phyloP scores from a whole-genome alignment of 192 early-diverging fungal genomes.

The Dissophora globulifera region DNA sequence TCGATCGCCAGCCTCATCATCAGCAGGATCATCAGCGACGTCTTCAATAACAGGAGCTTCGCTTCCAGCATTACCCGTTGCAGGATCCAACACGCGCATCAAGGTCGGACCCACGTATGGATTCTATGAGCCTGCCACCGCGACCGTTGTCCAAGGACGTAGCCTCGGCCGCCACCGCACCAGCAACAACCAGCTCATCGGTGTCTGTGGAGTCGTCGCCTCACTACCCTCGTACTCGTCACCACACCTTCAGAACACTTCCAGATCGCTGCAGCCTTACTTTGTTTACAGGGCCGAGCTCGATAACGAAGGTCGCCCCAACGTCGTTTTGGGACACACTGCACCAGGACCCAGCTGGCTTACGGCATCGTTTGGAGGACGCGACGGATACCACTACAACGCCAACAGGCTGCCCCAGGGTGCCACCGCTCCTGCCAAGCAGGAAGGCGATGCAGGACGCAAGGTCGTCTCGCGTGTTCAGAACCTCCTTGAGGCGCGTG shows the following conservation, averaged over 20 bases:
- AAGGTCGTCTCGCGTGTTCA: constrained; percentile 42
- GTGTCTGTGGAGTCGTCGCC: constrained; percentile 73
- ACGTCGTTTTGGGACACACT: constrained; percentile 40
- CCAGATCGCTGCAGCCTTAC: constrained; percentile 62
- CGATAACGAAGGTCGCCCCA: constrained; percentile 60
- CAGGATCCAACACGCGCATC: constrained; percentile 37
- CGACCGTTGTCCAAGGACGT: constrained; percentile 71
- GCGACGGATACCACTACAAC: constrained; percentile 6
- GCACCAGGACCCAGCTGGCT: constrained; percentile 20
- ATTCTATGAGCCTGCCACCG: constrained; percentile 42
- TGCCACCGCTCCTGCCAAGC: not conserved
- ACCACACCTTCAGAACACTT: constrained; percentile 52
- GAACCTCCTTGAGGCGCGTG: constrained; percentile 23
- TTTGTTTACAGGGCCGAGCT: constrained; percentile 70
- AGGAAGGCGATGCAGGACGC: constrained; percentile 3
- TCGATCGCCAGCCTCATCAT: constrained; percentile 51
- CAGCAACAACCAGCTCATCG: constrained; percentile 59
- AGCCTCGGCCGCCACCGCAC: constrained; percentile 58
- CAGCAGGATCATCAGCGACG: too few relatives aligned
- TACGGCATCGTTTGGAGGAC: not conserved
- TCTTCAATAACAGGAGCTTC: constrained; percentile 20
- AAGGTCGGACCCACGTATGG: constrained; percentile 54
- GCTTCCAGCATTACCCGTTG: not conserved
- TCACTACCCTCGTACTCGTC: constrained; percentile 51
- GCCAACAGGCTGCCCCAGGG: constrained; percentile 20